Conservation (phyloP, 1,284 basidiomycete species). For the Exobasidium rhododendri region DNA sequence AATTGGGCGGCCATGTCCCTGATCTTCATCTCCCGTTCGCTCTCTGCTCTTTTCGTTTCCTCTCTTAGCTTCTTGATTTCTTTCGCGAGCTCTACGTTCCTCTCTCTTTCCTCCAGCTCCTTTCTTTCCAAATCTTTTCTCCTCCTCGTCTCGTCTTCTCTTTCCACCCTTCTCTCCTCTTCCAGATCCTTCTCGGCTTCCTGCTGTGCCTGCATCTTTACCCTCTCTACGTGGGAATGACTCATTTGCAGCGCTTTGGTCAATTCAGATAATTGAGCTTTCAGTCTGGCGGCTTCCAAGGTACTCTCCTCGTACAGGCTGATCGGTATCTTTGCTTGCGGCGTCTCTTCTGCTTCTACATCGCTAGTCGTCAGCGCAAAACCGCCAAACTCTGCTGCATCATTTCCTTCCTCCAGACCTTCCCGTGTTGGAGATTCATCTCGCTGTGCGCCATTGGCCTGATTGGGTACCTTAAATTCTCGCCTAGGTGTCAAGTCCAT, state of each 20-base stretch:
- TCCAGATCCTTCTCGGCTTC: slow-evolving; percentile 15
- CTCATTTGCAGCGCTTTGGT: neutral
- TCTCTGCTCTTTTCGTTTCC: slow-evolving; percentile 23
- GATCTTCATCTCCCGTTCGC: slow-evolving; percentile 24
- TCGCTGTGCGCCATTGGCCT: no score
- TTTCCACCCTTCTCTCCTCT: slow-evolving; percentile 44
- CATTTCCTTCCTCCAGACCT: neutral
- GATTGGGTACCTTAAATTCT: neutral
- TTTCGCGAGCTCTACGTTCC: slow-evolving; percentile 28
- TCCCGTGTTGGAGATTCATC: no score
- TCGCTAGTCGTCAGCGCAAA: neutral
- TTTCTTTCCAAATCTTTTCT: slow-evolving; percentile 25
- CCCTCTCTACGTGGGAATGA: slow-evolving; percentile 9
- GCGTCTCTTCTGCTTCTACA: neutral
- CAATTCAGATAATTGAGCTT: slow-evolving; percentile 10
- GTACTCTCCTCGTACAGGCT: slow-evolving; percentile 14
- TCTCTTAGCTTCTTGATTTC: slow-evolving; percentile 30
- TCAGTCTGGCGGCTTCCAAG: slow-evolving; percentile 1
- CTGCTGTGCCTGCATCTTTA: neutral
- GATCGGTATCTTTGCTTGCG: slow-evolving; percentile 11
- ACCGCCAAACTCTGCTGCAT: neutral
- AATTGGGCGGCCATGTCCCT: slow-evolving; percentile 12
- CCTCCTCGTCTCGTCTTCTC: slow-evolving; percentile 21
- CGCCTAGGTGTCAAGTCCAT: slow-evolving; percentile 18
- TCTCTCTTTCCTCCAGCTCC: slow-evolving; percentile 19